Base-by-base conservation (phyloP, 495 filamentous ascomycete genomes). In the Aspergillus olivimuriae region DNA sequence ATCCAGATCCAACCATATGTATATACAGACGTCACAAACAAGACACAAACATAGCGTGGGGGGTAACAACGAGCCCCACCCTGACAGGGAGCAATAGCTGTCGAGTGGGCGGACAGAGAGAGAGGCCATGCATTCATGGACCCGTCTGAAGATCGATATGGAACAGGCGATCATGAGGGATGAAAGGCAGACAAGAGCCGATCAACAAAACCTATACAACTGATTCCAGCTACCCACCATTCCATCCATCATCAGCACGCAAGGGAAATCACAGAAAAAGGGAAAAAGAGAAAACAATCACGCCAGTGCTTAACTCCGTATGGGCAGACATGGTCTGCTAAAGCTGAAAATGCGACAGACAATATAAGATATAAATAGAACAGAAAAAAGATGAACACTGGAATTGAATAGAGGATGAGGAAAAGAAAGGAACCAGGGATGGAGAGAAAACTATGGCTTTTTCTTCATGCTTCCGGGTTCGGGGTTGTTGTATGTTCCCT, bases 381-480 rank as follows among this genome's bases (percentile, higher is more conserved):
- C 11, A 44, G n/a, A 45, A 30, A 16, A 50, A 10, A 21, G 17
- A 38, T 16, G 26, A 33, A 17, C 22, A 42, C 34, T 28, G 20
- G 9, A 34, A 23, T 30, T 4, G 28, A 34, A 46, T 16, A 4
- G 18, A 24, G 9, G 37, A 35, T 15, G 8, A n/a, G 34, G 19
- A 17, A 39, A 17, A 26, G 42, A 41, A 31, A 34, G 38, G 1
- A 19, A 45, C 30, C 21, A 32, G 32, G 20, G 24, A 40, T 41
- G 19, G 14, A 26, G 4, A 35, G 14, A 12, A 34, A 30, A 10
- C 64, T 60, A 74, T 51, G 73, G 73, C 47, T 70, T 66, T 59
- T 76, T 76, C 68, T 76, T 76, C 41, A 64, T 60, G 40, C 62
- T 61, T 18, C 63, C 60, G 4, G 60, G 45, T 52, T 65, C 61